Evolutionary conservation across 331 rosid genomes (phyloP).

Genomic region (Spiraea crenata): DNA sequence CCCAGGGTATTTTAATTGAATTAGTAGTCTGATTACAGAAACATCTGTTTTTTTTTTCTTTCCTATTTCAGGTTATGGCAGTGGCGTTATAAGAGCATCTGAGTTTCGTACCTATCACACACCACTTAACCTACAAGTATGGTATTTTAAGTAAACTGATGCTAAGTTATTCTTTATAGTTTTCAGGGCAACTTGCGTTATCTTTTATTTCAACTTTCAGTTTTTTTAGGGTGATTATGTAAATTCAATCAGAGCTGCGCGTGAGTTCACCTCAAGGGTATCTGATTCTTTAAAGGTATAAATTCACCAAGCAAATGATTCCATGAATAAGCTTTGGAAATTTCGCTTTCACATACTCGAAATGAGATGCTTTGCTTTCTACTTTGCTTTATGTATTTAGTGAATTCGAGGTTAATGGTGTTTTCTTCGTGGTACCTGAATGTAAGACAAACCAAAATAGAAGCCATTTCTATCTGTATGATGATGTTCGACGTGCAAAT

Average conservation of each 20-base stretch:
- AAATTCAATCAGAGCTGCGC: conserved; percentile 77
- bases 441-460: background rate
- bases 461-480: background rate
- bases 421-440: conserved; percentile 1
- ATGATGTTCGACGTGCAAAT: background rate
- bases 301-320: conserved; percentile 16
- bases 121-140: conserved; percentile 82
- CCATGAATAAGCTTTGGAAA: conserved; percentile 6
- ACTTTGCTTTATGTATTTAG: background rate
- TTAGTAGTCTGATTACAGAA: conserved; percentile 12
- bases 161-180: conserved; percentile 15
- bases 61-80: conserved; percentile 63
- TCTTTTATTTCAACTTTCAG: conserved; percentile 29
- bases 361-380: background rate
- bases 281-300: conserved; percentile 78
- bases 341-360: background rate
- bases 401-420: background rate
- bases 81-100: conserved; percentile 79
- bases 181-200: conserved; percentile 16
- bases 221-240: conserved; percentile 81
- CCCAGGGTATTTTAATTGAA: background rate
- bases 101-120: conserved; percentile 98
- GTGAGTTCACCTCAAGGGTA: conserved; percentile 71
- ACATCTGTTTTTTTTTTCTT: background rate
- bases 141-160: conserved; percentile 26